phyloP scores from a whole-genome alignment of 257 asterid species.

The Buddleja alternifolia region DNA sequence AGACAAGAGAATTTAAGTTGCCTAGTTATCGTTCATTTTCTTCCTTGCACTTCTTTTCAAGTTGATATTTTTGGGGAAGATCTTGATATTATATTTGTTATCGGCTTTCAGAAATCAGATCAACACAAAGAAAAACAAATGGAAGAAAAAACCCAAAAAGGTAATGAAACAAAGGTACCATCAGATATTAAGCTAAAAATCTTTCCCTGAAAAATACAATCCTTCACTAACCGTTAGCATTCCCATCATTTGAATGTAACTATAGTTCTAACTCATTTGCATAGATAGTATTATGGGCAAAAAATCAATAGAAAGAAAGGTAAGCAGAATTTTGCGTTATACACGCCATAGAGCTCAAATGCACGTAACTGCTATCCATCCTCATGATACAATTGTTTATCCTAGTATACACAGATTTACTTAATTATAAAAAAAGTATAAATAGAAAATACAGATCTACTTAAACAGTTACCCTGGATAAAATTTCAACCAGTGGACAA shows the following conservation, averaged over 20 bases:
- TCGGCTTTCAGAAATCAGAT: too few relatives aligned
- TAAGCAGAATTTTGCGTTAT: neutral
- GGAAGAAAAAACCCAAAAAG: too few relatives aligned
- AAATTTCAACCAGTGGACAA: neutral
- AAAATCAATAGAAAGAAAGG: neutral
- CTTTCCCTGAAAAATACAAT: neutral
- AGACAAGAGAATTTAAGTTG: too few relatives aligned
- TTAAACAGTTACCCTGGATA: neutral
- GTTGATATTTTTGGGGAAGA: too few relatives aligned
- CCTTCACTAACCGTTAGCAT: neutral
- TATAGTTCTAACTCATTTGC: neutral
- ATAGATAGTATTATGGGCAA: too few relatives aligned
- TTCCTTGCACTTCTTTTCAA: neutral
- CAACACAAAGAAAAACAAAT: too few relatives aligned
- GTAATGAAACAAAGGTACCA: too few relatives aligned
- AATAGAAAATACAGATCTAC: too few relatives aligned
- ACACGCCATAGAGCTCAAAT: neutral
- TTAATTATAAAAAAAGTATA: too few relatives aligned
- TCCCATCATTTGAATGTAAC: neutral
- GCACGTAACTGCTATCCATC: neutral
- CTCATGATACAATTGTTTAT: neutral
- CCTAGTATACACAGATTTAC: neutral
- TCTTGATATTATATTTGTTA: too few relatives aligned
- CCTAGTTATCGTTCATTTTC: neutral
- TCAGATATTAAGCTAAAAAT: too few relatives aligned